phyloP scores from a whole-genome alignment of 2,329 filamentous ascomycete species.

The Fusarium temperatum region DNA sequence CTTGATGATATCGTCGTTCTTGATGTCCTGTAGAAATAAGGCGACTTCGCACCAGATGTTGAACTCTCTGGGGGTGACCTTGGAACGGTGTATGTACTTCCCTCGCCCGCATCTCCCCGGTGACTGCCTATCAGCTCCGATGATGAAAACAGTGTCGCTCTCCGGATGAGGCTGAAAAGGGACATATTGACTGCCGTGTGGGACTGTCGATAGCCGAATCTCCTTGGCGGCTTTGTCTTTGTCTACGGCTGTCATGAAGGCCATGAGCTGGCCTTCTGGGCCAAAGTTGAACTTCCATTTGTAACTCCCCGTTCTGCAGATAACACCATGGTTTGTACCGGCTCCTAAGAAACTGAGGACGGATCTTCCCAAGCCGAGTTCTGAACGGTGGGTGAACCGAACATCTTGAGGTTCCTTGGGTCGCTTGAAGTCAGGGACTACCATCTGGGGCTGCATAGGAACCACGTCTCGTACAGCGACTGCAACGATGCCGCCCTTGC shows the following conservation, averaged over 20 bases:
- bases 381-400: constrained; percentile 42
- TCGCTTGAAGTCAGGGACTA: constrained; percentile 39
- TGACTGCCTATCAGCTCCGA: background rate
- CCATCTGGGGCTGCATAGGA: constrained; percentile 43
- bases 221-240: background rate
- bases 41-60: constrained; percentile 4
- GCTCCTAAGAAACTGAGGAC: constrained; percentile 43
- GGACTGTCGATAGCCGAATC: background rate
- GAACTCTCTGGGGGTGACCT: constrained; percentile 7
- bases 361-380: constrained; percentile 46
- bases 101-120: background rate
- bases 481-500: constrained; percentile 36
- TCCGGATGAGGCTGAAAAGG: background rate
- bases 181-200: background rate
- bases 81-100: background rate
- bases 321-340: constrained; percentile 40
- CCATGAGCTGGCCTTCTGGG: constrained; percentile 32
- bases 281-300: constrained; percentile 46
- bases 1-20: background rate
- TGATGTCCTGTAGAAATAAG: constrained; percentile 8
- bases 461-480: constrained; percentile 42
- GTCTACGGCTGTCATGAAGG: constrained; percentile 16
- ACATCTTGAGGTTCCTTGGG: constrained; percentile 36
- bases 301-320: constrained; percentile 40
- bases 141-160: constrained; percentile 12